Conservation (phyloP, 2,329 filamentous ascomycete genomes). For the Stagonosporopsis tanaceti region DNA sequence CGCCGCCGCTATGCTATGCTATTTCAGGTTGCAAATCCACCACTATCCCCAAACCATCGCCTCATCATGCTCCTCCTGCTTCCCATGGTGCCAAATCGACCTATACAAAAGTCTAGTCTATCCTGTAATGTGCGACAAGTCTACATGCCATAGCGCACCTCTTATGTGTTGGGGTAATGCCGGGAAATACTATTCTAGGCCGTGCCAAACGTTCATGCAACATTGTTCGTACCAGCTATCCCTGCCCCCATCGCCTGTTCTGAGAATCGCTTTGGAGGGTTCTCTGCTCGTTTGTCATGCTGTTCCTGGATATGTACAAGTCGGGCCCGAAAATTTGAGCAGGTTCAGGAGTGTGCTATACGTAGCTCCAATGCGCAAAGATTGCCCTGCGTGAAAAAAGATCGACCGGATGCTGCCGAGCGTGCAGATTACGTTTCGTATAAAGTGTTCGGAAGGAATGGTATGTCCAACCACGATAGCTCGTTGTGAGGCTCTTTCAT, state of each 20-base stretch:
- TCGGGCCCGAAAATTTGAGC: constrained; percentile 1
- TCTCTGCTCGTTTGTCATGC: constrained; percentile 10
- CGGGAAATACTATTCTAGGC: constrained; percentile 23
- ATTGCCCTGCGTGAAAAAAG: not conserved
- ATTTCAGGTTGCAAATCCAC: constrained; percentile 1
- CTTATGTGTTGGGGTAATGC: constrained; percentile 25
- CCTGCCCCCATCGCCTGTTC: constrained; percentile 32
- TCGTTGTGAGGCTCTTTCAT: not conserved
- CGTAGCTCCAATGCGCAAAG: constrained; percentile 5
- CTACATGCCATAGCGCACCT: constrained; percentile 12
- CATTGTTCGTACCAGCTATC: constrained; percentile 32
- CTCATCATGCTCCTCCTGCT: constrained; percentile 9
- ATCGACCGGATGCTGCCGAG: constrained; percentile 16
- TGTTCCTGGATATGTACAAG: constrained; percentile 12
- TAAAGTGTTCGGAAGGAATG: constrained; percentile 3
- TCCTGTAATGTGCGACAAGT: constrained; percentile 22
- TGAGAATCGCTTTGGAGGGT: constrained; percentile 20
- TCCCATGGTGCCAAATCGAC: constrained; percentile 7
- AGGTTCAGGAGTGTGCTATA: constrained; percentile 3
- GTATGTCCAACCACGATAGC: not conserved
- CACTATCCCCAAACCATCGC: constrained; percentile 5
- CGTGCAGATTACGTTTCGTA: constrained; percentile 10
- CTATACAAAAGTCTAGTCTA: constrained; percentile 22
- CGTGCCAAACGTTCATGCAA: constrained; percentile 46
- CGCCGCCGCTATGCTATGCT: constrained; percentile 21